phyloP scores from a whole-genome alignment of 768 basidiomycete genomes.

The Suillus spraguei region DNA sequence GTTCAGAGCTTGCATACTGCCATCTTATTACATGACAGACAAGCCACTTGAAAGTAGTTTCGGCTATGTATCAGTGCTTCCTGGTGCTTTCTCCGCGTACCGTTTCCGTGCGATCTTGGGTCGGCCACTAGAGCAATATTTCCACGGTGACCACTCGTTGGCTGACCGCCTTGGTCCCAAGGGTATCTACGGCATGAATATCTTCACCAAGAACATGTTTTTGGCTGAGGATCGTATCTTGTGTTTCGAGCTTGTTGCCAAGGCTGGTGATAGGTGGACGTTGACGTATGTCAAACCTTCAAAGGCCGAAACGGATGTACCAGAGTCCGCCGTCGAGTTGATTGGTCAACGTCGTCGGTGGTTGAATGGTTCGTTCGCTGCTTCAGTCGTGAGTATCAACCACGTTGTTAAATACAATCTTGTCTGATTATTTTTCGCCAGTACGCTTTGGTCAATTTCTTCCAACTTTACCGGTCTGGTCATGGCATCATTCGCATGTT shows the following conservation, averaged over 20 bases:
- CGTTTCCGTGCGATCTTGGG: constrained; percentile 92
- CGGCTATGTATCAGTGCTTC: constrained; percentile 93
- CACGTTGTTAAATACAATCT: background rate
- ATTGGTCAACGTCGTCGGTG: constrained; percentile 96
- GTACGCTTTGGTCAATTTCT: constrained; percentile 95
- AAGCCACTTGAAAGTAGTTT: constrained; percentile 96
- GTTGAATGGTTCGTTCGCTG: constrained; percentile 96
- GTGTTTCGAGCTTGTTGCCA: constrained; percentile 96
- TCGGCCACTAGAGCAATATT: constrained; percentile 81
- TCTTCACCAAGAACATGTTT: constrained; percentile 95
- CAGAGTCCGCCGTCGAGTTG: constrained; percentile 87
- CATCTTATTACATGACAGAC: constrained; percentile 45
- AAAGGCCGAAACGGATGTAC: constrained; percentile 97
- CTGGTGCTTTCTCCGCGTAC: constrained; percentile 97
- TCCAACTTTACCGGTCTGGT: constrained; percentile 81
- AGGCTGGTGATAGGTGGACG: constrained; percentile 85
- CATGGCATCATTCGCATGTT: constrained; percentile 94
- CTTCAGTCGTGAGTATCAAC: constrained; percentile 68
- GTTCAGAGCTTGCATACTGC: constrained; percentile 3
- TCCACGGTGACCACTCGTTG: constrained; percentile 86
- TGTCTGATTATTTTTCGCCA: constrained; percentile 31
- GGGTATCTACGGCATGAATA: constrained; percentile 96
- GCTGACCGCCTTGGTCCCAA: constrained; percentile 91
- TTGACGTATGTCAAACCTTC: constrained; percentile 91
- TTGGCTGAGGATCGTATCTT: constrained; percentile 95